Evolutionary conservation across 352 stramenopile genomes (phyloP).

Genomic region (Phytophthora vignae): DNA sequence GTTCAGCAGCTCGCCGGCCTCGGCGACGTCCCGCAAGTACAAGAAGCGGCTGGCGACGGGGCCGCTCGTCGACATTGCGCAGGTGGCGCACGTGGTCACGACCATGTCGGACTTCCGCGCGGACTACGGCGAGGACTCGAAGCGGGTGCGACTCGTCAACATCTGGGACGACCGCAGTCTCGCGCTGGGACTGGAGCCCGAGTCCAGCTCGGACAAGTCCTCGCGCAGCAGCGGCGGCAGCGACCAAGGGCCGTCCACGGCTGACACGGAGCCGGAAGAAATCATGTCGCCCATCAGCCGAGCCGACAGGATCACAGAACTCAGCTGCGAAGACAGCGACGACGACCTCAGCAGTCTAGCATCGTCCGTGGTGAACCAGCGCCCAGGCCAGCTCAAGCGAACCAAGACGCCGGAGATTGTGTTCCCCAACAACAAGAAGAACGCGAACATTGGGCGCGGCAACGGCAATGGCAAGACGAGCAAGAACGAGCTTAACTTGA

Average conservation of each 20-base stretch:
- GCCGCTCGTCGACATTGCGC: slow-evolving; percentile 68
- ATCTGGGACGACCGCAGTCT: slow-evolving; percentile 62
- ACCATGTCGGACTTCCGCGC: slow-evolving; percentile 72
- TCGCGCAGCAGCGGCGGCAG: slow-evolving; percentile 14
- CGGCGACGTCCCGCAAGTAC: slow-evolving; percentile 28
- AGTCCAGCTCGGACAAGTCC: neutral
- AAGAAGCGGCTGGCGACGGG: slow-evolving; percentile 50
- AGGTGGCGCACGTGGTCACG: slow-evolving; percentile 78
- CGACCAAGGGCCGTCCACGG: slow-evolving; percentile 37
- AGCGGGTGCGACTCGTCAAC: slow-evolving; percentile 44
- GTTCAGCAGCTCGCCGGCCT: slow-evolving; percentile 23
- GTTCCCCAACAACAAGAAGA: slow-evolving; percentile 33
- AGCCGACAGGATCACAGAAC: slow-evolving; percentile 50
- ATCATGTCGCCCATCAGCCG: slow-evolving; percentile 61
- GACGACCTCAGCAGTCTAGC: slow-evolving; percentile 39
- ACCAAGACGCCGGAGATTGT: slow-evolving; percentile 43
- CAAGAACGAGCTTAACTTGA: slow-evolving; percentile 41
- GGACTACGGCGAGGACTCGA: slow-evolving; percentile 59
- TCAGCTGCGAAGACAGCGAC: slow-evolving; percentile 54
- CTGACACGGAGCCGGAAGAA: slow-evolving; percentile 45
- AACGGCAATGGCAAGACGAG: slow-evolving; percentile 9
- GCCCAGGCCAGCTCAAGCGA: slow-evolving; percentile 40
- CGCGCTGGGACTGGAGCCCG: slow-evolving; percentile 29
- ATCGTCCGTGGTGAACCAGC: slow-evolving; percentile 15
- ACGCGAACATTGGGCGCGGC: neutral